These are phyloP conservation scores for Lactarius indigo DNA, from an alignment of 768 basidiomycete genomes.

Conservation along the genomic window DNA sequence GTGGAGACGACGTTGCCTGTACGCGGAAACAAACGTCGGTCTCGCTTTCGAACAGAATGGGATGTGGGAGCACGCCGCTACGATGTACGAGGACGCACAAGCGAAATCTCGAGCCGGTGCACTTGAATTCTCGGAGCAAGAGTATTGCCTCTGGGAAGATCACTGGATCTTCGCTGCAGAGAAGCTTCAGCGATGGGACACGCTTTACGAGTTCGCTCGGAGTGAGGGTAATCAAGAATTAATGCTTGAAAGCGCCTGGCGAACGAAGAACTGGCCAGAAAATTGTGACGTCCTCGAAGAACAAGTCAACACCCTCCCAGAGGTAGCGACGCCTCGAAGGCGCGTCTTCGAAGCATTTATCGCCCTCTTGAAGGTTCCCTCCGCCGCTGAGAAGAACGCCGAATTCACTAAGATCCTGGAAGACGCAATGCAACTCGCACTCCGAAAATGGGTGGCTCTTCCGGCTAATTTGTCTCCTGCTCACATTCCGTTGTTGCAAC, in stretches of 20 bases:
- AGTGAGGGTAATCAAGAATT: slow-evolving; percentile 89
- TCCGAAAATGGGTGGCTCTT: slow-evolving; percentile 93
- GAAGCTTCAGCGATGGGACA: slow-evolving; percentile 98
- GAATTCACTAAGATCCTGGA: slow-evolving; percentile 89
- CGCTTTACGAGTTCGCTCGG: slow-evolving; percentile 85
- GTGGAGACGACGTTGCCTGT: slow-evolving; percentile 88
- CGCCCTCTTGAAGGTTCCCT: slow-evolving; percentile 81
- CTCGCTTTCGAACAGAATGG: slow-evolving; percentile 94
- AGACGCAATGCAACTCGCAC: slow-evolving; percentile 93
- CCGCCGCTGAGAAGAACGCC: slow-evolving; percentile 73
- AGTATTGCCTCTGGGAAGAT: slow-evolving; percentile 98
- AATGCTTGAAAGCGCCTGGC: slow-evolving; percentile 93
- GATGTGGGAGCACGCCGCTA: slow-evolving; percentile 92
- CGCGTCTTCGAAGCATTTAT: slow-evolving; percentile 97
- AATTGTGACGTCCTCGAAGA: slow-evolving; percentile 75
- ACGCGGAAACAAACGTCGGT: slow-evolving; percentile 83
- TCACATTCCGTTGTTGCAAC: slow-evolving; percentile 90
- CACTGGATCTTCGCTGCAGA: slow-evolving; percentile 96
- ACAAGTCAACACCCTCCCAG: slow-evolving; percentile 74
- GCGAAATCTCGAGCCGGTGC: slow-evolving; percentile 74
- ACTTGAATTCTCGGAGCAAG: slow-evolving; percentile 88
- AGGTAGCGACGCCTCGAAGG: slow-evolving; percentile 90
- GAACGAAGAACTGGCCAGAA: slow-evolving; percentile 88
- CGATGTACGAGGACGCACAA: slow-evolving; percentile 87
- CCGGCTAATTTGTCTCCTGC: slow-evolving; percentile 86